A percentile compares a stretch with the other conserved stretches of the same genome.
Conservation (phyloP, 1,284 basidiomycete species). For the Grifola frondosa region DNA sequence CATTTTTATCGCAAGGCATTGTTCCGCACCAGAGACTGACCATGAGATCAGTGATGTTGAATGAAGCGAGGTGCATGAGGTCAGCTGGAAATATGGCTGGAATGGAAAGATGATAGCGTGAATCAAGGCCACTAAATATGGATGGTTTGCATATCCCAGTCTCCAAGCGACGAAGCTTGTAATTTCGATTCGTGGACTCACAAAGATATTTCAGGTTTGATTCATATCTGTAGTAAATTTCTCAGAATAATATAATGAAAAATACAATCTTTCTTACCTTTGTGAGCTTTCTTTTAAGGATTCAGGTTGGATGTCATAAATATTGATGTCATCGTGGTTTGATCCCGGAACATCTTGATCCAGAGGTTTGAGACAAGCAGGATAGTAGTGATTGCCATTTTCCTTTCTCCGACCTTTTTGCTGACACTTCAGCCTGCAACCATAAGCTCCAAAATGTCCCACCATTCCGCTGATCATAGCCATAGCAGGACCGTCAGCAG, state of each 20-base stretch:
- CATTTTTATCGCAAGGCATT: conserved; percentile 20
- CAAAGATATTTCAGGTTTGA: conserved; percentile 13
- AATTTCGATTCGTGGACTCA: conserved; percentile 12
- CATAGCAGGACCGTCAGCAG: conserved; percentile 25
- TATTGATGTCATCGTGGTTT: conserved; percentile 32
- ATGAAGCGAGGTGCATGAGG: conserved; percentile 36
- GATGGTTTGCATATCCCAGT: not conserved
- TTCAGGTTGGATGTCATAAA: conserved; percentile 3
- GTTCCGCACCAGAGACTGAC: conserved; percentile 34
- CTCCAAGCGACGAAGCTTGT: not conserved
- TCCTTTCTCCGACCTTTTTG: conserved; percentile 33
- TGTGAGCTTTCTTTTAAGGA: no score
- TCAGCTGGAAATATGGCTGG: conserved; percentile 33
- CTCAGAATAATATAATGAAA: no score
- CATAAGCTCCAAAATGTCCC: conserved; percentile 32
- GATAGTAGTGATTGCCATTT: conserved; percentile 32
- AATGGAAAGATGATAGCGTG: conserved; percentile 14
- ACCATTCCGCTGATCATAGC: conserved; percentile 31
- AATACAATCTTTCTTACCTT: no score
- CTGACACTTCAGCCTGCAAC: conserved; percentile 34
- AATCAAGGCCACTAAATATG: conserved; percentile 1
- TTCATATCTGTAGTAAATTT: no score
- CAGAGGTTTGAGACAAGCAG: conserved; percentile 7
- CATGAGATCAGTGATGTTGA: conserved; percentile 33
- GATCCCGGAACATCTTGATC: conserved; percentile 26